These are phyloP conservation scores for Casuarina cunninghamiana DNA, from an alignment of 306 rosid genomes.

Conservation along the genomic window DNA sequence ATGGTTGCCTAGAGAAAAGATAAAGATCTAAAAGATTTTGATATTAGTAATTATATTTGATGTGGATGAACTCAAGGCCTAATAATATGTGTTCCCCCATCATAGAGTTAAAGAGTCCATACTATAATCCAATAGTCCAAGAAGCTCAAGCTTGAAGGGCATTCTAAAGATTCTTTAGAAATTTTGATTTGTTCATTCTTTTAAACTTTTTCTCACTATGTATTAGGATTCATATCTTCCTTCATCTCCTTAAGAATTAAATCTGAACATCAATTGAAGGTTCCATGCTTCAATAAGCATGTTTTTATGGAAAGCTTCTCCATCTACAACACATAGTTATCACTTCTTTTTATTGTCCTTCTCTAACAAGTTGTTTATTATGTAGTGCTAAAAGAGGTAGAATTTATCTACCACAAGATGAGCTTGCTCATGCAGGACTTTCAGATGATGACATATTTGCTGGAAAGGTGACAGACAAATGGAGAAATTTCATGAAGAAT, in stretches of 20 bases:
- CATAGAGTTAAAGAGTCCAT: too few species aligned
- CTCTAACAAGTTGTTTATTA: slow-evolving; percentile 18
- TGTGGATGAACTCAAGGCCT: too few species aligned
- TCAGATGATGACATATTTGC: slow-evolving; percentile 59
- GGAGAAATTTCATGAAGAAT: slow-evolving; percentile 63
- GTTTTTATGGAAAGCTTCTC: not conserved
- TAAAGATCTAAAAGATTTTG: too few species aligned
- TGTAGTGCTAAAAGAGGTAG: slow-evolving; percentile 60
- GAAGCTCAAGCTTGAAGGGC: too few species aligned
- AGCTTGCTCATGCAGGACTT: slow-evolving; percentile 58
- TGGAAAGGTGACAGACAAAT: slow-evolving; percentile 59
- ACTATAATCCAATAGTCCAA: too few species aligned
- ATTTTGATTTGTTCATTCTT: not conserved
- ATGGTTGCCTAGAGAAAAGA: not conserved
- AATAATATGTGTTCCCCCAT: too few species aligned
- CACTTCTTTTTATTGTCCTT: slow-evolving; percentile 10
- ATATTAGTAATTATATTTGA: too few species aligned
- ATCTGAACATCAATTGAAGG: slow-evolving; percentile 3
- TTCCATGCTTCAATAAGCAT: not conserved
- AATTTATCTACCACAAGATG: slow-evolving; percentile 64
- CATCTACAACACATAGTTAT: not conserved
- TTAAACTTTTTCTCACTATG: not conserved
- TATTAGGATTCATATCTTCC: not conserved
- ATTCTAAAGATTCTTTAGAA: not conserved
- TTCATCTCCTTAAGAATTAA: slow-evolving; percentile 1